Evolutionary conservation across 345 rosid genomes (phyloP), one percentile per base, ranked within the genome.

Genomic region (Salix dunnii): DNA sequence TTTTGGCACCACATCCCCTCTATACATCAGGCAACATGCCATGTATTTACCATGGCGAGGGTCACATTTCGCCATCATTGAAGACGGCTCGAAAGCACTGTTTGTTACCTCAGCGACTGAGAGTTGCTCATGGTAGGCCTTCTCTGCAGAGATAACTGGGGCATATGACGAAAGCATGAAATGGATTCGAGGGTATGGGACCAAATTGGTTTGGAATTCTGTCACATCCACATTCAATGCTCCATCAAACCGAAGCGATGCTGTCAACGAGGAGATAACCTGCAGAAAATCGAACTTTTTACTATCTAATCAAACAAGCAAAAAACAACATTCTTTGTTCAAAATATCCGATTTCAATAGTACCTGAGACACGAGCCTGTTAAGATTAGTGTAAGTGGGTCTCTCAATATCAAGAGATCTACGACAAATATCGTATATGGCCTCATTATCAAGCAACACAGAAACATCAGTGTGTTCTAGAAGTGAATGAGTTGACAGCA

Each of bases 31-130:
- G 58, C 77, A 74, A 17, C 77, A 74, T 0, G 77, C 77, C 77
- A 74, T 74, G 77, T 74, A 74, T 62, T 64, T 74, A 25, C 77
- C 77, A 27, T 74, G 77, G 43, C 77, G 77, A 30, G 71, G 77
- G 33, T 74, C 77, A 20, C 77, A 74, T 48, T 74, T 74, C 3
- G 77, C 77, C 71, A 74, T 74, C 77, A 74, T 74, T 31, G 77
- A 74, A 28, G 77, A 64, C 21, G 77, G 70, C 58, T 74, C 77
- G 27, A 74, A 74, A 18, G 77, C 77, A 18, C 62, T 65, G 71
- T 74, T 74, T 3, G 77, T 74, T 43, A 74, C 64, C n/a, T 65
- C 77, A 9, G 77, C 28, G 3, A 74, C 77, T 0, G 77, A 74
- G 11, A 74, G 70, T 27, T 74, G 71, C 43, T 40, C 43, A 40